Base-by-base conservation (phyloP, 305 asterid genomes). In the Coffea humblotiana region DNA sequence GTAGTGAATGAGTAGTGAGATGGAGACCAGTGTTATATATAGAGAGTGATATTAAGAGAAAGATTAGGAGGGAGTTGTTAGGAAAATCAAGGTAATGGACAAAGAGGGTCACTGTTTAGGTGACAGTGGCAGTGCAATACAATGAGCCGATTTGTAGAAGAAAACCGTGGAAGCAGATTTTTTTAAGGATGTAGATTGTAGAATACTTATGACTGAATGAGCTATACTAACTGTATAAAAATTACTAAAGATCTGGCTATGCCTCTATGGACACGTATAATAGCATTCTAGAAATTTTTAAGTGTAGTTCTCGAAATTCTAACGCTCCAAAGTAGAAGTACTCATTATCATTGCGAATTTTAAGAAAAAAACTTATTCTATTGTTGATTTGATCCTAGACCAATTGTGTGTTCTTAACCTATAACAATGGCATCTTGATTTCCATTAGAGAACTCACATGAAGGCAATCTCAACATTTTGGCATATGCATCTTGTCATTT, bases 21-120 rank as follows among this genome's bases (percentile, higher is more conserved):
- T 37, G 3, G 43, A 37, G 43, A 37, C 43, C 0, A 37, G 43
- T 37, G 43, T 37, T 37, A 37, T 37, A 37, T 37, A 37, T 37
- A 37, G 43, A n/a, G 65, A 77, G 15, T 35, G 74, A 35, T 58
- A 68, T 37, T 60, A 67, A 43, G 65, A 63, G 66, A 69, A 60
- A 49, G 73, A 43, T 63, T 81, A 81, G 84, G 84, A 81, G 72
- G 3, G 71, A 73, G 84, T 81, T 48, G 84, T 81, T 81, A 61
- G 54, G 84, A 81, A 81, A 81, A 77, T 81, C 68, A n/a, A 35
- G 74, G 76, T 8, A 73, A 15, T 37, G 67, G 47, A 73, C 14
- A 73, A 72, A 72, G 51, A 13, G 5, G 25, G 82, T 66, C 83
- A 35, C 75, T 8, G 29, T 63, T 65, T 74, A 37, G 75, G 71